Evolutionary conservation across 306 rosid genomes (phyloP).

Genomic region (Abrus precatorius): DNA sequence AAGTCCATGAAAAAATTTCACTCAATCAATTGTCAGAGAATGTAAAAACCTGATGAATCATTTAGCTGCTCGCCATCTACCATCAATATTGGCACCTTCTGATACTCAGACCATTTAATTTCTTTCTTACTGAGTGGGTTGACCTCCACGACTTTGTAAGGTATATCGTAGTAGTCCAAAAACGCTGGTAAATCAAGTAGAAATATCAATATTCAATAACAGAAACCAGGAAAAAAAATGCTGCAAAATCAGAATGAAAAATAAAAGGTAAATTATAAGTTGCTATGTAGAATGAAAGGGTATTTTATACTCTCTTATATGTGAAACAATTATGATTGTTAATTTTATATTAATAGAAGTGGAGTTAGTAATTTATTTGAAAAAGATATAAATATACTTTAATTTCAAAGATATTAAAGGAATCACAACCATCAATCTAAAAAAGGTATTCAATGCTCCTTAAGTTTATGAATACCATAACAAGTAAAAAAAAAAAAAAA

Average conservation of each 20-base stretch:
- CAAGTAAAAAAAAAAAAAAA: not conserved
- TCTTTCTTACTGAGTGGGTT: conserved; percentile 96
- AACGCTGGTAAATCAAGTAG: conserved; percentile 69
- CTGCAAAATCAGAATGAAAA: conserved; percentile 16
- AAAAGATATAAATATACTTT: too few relatives aligned
- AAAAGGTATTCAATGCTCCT: too few relatives aligned
- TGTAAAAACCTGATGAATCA: conserved; percentile 89
- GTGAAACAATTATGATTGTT: too few relatives aligned
- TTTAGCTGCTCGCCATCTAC: conserved; percentile 92
- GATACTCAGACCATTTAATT: conserved; percentile 93
- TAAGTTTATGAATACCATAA: not conserved
- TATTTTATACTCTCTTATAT: too few relatives aligned
- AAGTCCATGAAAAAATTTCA: conserved; percentile 33
- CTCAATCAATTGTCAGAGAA: conserved; percentile 5
- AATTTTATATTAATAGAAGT: too few relatives aligned
- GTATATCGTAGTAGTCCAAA: conserved; percentile 90
- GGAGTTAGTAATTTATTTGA: too few relatives aligned
- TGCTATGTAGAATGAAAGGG: too few relatives aligned
- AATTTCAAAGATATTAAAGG: too few relatives aligned
- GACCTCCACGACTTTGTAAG: conserved; percentile 92
- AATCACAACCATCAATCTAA: too few relatives aligned
- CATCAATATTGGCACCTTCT: conserved; percentile 95
- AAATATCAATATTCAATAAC: conserved; percentile 23
- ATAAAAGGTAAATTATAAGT: not conserved
- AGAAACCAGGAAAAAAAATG: conserved; percentile 30